Percentiles rank a stretch among this genome's conserved stretches.
Evolutionary conservation across 768 basidiomycete species (phyloP).

Genomic region (Suillus placidus): DNA sequence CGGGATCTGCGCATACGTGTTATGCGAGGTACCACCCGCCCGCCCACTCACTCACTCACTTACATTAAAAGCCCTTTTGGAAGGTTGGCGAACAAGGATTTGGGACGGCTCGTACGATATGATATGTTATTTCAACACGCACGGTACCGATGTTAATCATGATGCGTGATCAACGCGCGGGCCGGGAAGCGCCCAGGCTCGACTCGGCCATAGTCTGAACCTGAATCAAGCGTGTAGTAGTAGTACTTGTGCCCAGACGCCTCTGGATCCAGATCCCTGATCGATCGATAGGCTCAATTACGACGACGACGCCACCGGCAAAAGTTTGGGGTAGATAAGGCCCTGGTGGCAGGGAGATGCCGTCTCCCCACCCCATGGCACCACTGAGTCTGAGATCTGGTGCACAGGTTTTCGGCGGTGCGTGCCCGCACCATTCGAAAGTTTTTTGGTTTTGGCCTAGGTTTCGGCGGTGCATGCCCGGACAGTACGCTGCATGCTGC

Average conservation of each 20-base stretch:
- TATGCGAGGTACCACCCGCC: not conserved
- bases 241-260: no score
- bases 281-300: not conserved
- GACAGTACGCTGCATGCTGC: no score
- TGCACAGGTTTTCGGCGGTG: not conserved
- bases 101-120: no score
- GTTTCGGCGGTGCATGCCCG: not conserved
- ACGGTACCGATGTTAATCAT: no score
- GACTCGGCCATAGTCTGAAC: no score
- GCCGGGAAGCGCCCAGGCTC: no score
- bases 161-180: no score
- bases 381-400: not conserved
- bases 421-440: not conserved
- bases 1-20: conserved; percentile 1
- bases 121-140: no score
- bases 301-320: not conserved
- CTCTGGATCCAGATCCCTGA: not conserved
- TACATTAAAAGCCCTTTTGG: not conserved
- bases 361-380: not conserved
- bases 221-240: no score
- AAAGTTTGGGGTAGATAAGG: conserved; percentile 4
- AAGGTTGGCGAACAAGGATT: not conserved
- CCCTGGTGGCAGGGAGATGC: not conserved
- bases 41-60: not conserved
- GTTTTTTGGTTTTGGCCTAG: not conserved